phyloP scores from a whole-genome alignment of 2,329 filamentous ascomycete species.

The Xylaria sp. region DNA sequence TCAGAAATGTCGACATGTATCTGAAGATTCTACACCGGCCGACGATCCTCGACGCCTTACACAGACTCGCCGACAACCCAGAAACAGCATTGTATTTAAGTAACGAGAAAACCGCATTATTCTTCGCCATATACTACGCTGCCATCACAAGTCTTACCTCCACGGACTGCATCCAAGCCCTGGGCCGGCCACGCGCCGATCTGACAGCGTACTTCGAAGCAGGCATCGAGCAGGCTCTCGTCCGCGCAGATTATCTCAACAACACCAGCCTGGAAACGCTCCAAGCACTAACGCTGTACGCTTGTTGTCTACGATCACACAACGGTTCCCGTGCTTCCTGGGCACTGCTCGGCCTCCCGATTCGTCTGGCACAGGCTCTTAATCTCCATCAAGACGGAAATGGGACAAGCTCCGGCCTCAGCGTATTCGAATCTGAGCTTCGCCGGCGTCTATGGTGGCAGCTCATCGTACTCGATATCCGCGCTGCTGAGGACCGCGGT shows the following conservation, averaged over 20 bases:
- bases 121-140: constrained; percentile 52
- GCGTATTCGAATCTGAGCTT: constrained; percentile 63
- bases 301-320: constrained; percentile 48
- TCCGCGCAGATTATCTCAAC: constrained; percentile 51
- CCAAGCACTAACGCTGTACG: constrained; percentile 51
- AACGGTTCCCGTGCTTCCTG: constrained; percentile 48
- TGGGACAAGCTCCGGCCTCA: constrained; percentile 34
- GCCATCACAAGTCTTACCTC: constrained; percentile 45
- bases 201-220: constrained; percentile 43
- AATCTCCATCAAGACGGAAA: constrained; percentile 51
- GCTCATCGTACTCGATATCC: constrained; percentile 64
- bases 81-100: constrained; percentile 30
- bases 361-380: constrained; percentile 52
- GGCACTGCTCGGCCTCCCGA: constrained; percentile 48
- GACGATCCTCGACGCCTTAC: constrained; percentile 42
- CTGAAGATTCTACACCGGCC: constrained; percentile 54
- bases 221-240: constrained; percentile 47
- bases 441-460: constrained; percentile 67
- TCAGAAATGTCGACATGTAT: constrained; percentile 50
- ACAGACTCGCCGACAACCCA: constrained; percentile 43
- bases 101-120: constrained; percentile 44
- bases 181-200: constrained; percentile 45
- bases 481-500: constrained; percentile 60
- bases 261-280: constrained; percentile 47
- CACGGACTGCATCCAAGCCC: constrained; percentile 39